Percentiles rank a stretch among this genome's conserved stretches.
Conservation (phyloP, 1,284 basidiomycete species). For the Exsudoporus floridanus region DNA sequence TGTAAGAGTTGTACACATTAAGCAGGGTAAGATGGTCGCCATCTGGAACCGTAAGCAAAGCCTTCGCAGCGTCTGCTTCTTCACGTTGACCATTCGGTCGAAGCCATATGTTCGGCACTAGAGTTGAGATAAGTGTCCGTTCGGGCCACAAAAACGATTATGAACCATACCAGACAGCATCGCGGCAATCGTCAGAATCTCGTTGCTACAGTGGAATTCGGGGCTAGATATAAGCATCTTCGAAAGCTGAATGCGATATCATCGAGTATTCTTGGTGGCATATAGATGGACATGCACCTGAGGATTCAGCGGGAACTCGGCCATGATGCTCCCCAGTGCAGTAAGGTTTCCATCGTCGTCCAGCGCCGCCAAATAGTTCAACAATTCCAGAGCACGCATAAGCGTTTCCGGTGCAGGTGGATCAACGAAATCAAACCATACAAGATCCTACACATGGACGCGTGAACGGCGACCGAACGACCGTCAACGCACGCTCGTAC, state of each 20-base stretch:
- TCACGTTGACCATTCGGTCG: conserved; percentile 85
- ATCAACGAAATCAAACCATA: conserved; percentile 94
- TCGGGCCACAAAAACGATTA: not conserved
- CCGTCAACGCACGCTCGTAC: conserved; percentile 32
- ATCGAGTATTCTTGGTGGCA: not conserved
- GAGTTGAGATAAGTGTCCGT: conserved; percentile 4
- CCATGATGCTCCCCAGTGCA: conserved; percentile 88
- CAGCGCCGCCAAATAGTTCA: conserved; percentile 91
- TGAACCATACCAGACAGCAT: conserved; percentile 82
- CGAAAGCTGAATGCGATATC: conserved; percentile 55
- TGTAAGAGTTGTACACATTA: conserved; percentile 95
- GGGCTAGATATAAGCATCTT: conserved; percentile 95
- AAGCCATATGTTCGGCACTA: conserved; percentile 92
- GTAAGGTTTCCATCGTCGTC: conserved; percentile 96
- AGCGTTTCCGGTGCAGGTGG: conserved; percentile 96
- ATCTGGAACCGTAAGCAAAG: conserved; percentile 86
- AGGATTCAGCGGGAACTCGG: conserved; percentile 97
- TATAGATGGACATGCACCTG: conserved; percentile 54
- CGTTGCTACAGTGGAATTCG: conserved; percentile 95
- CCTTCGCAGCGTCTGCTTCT: conserved; percentile 92
- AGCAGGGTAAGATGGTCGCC: conserved; percentile 95
- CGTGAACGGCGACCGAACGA: conserved; percentile 6
- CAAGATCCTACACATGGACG: conserved; percentile 62
- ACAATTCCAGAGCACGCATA: conserved; percentile 94
- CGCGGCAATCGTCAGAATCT: conserved; percentile 91